A percentile compares a stretch with the other conserved stretches of the same genome.
These are phyloP conservation scores for Mycosphaerella sp. DNA, from an alignment of 2,329 filamentous ascomycete genomes.

Conservation along the genomic window DNA sequence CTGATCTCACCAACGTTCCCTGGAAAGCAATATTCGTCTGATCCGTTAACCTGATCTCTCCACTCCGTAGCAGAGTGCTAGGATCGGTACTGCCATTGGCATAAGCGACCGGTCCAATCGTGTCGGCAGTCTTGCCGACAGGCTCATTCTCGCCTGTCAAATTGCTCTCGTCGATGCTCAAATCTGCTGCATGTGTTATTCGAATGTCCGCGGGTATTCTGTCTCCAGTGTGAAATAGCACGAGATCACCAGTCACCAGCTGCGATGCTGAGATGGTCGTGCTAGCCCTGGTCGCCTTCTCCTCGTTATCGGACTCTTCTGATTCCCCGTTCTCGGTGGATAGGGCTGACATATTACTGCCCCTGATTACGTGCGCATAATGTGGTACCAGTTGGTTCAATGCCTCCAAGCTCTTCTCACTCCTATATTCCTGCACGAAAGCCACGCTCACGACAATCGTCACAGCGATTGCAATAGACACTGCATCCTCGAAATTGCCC, in stretches of 20 bases:
- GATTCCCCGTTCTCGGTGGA: constrained; percentile 39
- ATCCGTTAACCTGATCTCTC: constrained; percentile 63
- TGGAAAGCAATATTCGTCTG: constrained; percentile 94
- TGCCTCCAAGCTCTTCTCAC: constrained; percentile 94
- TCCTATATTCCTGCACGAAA: constrained; percentile 95
- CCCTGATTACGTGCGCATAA: constrained; percentile 85
- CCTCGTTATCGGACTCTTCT: constrained; percentile 49
- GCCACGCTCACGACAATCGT: constrained; percentile 95
- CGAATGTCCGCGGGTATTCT: constrained; percentile 94
- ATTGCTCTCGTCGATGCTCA: constrained; percentile 95
- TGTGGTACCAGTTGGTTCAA: constrained; percentile 91
- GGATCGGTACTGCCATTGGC: constrained; percentile 24
- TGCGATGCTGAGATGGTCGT: constrained; percentile 80
- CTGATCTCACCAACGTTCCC: constrained; percentile 92
- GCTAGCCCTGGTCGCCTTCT: constrained; percentile 64
- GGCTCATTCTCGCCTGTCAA: constrained; percentile 95
- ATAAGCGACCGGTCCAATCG: constrained; percentile 38
- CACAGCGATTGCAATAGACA: constrained; percentile 93
- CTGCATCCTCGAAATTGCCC: constrained; percentile 87
- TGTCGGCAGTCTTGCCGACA: constrained; percentile 68
- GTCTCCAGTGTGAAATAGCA: constrained; percentile 91
- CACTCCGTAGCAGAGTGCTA: constrained; percentile 36
- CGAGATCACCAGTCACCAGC: constrained; percentile 85
- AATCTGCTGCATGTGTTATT: constrained; percentile 80
- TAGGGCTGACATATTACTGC: constrained; percentile 4